These are phyloP conservation scores for Scytalidium lignicola DNA, from an alignment of 2,329 filamentous ascomycete species.

Conservation along the genomic window DNA sequence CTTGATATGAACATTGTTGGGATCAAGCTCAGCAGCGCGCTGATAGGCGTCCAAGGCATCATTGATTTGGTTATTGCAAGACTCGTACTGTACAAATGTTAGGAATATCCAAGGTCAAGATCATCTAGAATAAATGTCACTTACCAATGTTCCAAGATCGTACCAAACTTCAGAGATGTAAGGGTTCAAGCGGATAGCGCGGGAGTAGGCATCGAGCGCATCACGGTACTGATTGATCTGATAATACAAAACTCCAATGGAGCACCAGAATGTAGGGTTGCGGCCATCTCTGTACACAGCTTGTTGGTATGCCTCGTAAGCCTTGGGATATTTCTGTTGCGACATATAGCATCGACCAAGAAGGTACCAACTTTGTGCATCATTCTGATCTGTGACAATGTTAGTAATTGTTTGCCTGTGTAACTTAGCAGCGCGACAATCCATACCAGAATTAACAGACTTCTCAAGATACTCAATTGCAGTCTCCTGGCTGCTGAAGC, in stretches of 20 bases:
- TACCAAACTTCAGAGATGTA: slow-evolving; percentile 99
- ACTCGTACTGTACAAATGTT: slow-evolving; percentile 68
- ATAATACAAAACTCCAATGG: slow-evolving; percentile 97
- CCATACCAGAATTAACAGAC: slow-evolving; percentile 83
- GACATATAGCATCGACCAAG: slow-evolving; percentile 99
- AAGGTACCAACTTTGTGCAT: slow-evolving; percentile 98
- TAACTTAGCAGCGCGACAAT: slow-evolving; percentile 13
- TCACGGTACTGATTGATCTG: slow-evolving; percentile 99
- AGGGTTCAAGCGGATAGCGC: slow-evolving; percentile 91
- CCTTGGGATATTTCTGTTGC: slow-evolving; percentile 97
- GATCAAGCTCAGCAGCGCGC: slow-evolving; percentile 89
- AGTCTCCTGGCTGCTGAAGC: slow-evolving; percentile 87
- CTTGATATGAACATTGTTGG: slow-evolving; percentile 91
- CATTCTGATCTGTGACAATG: slow-evolving; percentile 69
- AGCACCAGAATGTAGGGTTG: slow-evolving; percentile 99
- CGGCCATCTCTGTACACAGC: slow-evolving; percentile 96
- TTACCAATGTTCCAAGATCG: slow-evolving; percentile 88
- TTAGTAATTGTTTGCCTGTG: slow-evolving; percentile 17
- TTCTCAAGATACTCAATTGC: slow-evolving; percentile 97
- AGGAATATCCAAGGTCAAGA: slow-evolving; percentile 11
- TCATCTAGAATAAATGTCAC: slow-evolving; percentile 29
- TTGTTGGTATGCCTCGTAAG: slow-evolving; percentile 97
- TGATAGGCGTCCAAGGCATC: slow-evolving; percentile 96
- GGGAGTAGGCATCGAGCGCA: slow-evolving; percentile 93
- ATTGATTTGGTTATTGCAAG: slow-evolving; percentile 96